phyloP scores from a whole-genome alignment of 306 rosid species.

The Vicia sativa region DNA sequence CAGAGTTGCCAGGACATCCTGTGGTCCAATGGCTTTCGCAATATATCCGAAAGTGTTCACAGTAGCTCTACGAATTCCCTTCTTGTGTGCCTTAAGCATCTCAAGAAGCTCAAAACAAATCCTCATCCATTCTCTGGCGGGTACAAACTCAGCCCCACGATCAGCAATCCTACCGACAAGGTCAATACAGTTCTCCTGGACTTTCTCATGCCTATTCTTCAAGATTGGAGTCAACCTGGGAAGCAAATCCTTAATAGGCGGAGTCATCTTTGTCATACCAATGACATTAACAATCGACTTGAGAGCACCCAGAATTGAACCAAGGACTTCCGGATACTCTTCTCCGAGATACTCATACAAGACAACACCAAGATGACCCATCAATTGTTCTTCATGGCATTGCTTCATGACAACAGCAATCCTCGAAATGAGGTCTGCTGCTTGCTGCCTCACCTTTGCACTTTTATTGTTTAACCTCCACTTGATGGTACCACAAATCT shows the following conservation, averaged over 20 bases:
- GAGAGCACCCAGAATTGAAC: constrained; percentile 91
- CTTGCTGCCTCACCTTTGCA: constrained; percentile 98
- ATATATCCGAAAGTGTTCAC: constrained; percentile 93
- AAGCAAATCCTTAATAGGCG: constrained; percentile 94
- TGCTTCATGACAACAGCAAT: constrained; percentile 98
- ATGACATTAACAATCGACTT: constrained; percentile 96
- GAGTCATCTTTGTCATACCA: constrained; percentile 99
- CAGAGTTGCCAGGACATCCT: constrained; percentile 85
- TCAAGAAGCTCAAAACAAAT: constrained; percentile 96
- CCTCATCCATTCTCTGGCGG: constrained; percentile 99
- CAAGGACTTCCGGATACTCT: constrained; percentile 94
- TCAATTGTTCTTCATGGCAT: constrained; percentile 94
- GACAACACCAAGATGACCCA: constrained; percentile 99
- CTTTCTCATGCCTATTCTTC: constrained; percentile 97
- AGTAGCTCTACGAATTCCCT: constrained; percentile 90
- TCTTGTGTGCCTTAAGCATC: constrained; percentile 98
- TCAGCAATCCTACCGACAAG: constrained; percentile 97
- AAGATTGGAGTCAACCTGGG: constrained; percentile 93
- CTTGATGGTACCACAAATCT: constrained; percentile 97
- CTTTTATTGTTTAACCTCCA: constrained; percentile 97
- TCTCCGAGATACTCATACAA: constrained; percentile 94
- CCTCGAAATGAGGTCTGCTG: constrained; percentile 94
- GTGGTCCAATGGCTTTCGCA: constrained; percentile 97
- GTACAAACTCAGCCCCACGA: constrained; percentile 97
- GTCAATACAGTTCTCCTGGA: constrained; percentile 95